Conservation (phyloP, 1,139 yeast genomes). For the Candida tetrigidarum region DNA sequence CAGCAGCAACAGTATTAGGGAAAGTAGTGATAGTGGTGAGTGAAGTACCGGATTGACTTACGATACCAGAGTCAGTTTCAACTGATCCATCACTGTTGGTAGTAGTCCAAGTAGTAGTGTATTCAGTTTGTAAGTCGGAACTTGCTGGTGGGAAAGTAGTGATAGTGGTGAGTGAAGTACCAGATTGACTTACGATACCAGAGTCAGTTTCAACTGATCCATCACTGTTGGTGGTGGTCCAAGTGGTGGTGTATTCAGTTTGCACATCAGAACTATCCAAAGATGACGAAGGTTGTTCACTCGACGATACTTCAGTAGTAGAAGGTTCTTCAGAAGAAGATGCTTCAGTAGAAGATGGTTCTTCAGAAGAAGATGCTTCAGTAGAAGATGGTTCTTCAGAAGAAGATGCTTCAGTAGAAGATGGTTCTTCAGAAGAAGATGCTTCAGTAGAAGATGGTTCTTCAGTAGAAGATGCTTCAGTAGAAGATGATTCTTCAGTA, state of each 20-base stretch:
- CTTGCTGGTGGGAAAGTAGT: conserved; percentile 5
- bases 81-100: conserved; percentile 19
- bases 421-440: too few species aligned
- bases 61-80: conserved; percentile 15
- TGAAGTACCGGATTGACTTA: not conserved
- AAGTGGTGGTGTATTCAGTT: conserved; percentile 7
- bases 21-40: conserved; percentile 5
- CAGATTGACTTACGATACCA: conserved; percentile 10
- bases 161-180: conserved; percentile 9
- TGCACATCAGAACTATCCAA: not conserved
- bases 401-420: too few species aligned
- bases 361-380: too few species aligned
- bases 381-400: too few species aligned
- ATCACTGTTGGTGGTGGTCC: conserved; percentile 10
- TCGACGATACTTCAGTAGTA: not conserved
- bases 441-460: too few species aligned
- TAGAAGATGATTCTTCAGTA: too few species aligned
- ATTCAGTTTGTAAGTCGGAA: conserved; percentile 11
- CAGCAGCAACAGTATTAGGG: conserved; percentile 1
- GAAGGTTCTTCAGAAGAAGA: not conserved
- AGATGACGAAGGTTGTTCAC: not conserved
- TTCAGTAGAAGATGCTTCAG: too few species aligned
- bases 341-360: too few species aligned
- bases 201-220: conserved; percentile 16
- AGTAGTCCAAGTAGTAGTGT: conserved; percentile 19